Base-by-base conservation (phyloP, 2,329 filamentous ascomycete species). In the Stachybotrys chlorohalonatus region DNA sequence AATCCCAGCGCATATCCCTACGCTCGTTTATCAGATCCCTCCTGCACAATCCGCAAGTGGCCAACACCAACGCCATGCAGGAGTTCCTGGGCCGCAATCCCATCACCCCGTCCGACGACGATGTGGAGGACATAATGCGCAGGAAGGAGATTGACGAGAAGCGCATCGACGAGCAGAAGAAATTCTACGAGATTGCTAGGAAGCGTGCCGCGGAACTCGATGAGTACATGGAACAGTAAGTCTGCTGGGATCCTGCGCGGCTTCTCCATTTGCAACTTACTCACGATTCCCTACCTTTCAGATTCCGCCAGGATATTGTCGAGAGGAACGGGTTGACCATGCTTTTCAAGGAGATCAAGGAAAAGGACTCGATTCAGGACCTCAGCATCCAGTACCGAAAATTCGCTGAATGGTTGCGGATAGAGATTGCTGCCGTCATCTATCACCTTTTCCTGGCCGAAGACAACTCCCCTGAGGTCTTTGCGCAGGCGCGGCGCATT, bases 371-470 rank as follows among this genome's bases (percentile, higher is more conserved):
- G 5, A 93, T 99, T 53, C 81, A 84, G 59, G 90, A 96, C 62
- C 80, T 99, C 53, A 95, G 90, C 65, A 86, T 95, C 11, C 92
- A 97, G 68, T 97, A 97, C 70, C 89, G 94, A 66, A 99, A 97
- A 69, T 97, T 99, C 67, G 93, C 93, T 16, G 94, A 99, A 70
- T 99, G 94, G 94, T 76, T 97, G 52, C 86, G 94, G 46, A 99
- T 99, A 65, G 94, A 99, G 73, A 86, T 99, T 51, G 94, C 94
- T 30, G 94, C 94, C 47, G 96, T 94, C 24, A 84, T 97, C 56
- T 99, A 99, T 67, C 94, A 99, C 69, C 78, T 99, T 39, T 99
- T 99, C 78, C 80, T 99, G 49, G 94, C 94, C 6, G 94, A 99
- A 69, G 94, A 99, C 73, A 99, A 99, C 70, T 96, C 93, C 0